A percentile compares a stretch with the other conserved stretches of the same genome.
phyloP scores from a whole-genome alignment of 768 basidiomycete species.

The Clathrus columnatus region DNA sequence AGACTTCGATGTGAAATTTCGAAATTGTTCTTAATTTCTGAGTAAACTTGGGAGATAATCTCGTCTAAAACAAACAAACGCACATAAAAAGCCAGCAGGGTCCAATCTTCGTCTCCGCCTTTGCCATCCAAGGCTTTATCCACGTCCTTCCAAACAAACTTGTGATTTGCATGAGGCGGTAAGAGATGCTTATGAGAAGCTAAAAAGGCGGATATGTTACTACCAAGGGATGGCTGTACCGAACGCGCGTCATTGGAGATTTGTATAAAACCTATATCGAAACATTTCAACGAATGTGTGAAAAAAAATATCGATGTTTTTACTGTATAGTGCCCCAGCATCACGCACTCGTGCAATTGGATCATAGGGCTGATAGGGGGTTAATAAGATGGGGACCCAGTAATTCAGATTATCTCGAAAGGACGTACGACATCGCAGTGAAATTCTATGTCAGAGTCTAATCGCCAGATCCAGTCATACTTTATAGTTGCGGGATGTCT shows the following conservation, averaged over 20 bases:
- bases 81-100: constrained; percentile 3
- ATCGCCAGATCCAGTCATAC: constrained; percentile 10
- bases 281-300: neutral
- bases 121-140: neutral
- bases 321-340: constrained; percentile 1
- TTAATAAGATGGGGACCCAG: neutral
- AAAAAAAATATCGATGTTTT: neutral
- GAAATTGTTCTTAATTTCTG: constrained; percentile 34
- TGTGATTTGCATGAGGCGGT: neutral
- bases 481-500: constrained; percentile 4
- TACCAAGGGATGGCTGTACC: constrained; percentile 7
- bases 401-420: neutral
- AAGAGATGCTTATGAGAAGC: neutral
- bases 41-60: neutral
- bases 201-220: constrained; percentile 5
- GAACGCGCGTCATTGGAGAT: constrained; percentile 3
- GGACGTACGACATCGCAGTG: constrained; percentile 7
- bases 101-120: neutral
- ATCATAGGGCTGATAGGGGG: constrained; percentile 6
- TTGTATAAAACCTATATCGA: constrained; percentile 1
- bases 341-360: constrained; percentile 1
- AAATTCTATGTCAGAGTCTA: constrained; percentile 8
- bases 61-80: neutral
- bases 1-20: constrained; percentile 30
- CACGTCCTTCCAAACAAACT: neutral